Base-by-base conservation (phyloP, 1,284 basidiomycete genomes). In the Golubevia pallescens region DNA sequence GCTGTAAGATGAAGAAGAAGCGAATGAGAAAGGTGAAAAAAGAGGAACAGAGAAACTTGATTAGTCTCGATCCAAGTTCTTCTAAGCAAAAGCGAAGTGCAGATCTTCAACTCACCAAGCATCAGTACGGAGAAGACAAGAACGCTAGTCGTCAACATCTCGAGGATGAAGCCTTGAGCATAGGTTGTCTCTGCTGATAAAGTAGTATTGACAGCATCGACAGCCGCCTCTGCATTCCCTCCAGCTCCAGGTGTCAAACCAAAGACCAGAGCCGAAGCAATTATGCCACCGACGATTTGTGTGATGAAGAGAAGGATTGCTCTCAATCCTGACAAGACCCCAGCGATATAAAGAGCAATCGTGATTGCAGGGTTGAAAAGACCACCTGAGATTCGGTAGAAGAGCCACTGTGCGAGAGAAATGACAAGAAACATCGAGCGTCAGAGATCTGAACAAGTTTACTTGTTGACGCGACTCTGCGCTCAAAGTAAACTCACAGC, bases 311-410 rank as follows among this genome's bases (percentile, higher is more conserved):
- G 57, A 48, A 60, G 55, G 23, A 68, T 58, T 42, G 52, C 56
- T 14, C 53, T 34, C 23, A 32, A 23, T 62, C 61, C 60, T n/a
- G 21, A 21, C 24, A 70, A 13, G n/a, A 64, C 61, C 19, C 62
- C 68, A 6, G 62, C 52, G 32, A 63, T 56, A 8, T 24, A 56
- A 10, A 67, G 65, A 38, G 55, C 65, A 24, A 67, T 32, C 23
- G 61, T 63, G 54, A 67, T 53, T n/a, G 61, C 61, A 16, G 65
- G 65, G 23, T 67, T 67, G 61, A 67, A 63, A 8, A 75, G 66
- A 16, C 74, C 74, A 6, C 76, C 76, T 1, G 76, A 72, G 60
- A 78, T 65, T 0, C 76, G 61, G 64, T 70, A 77, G 60, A 78
- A 78, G 63, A 77, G 69, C 76, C 76, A 78, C n/a, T n/a, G n/a